A percentile compares a stretch with the other conserved stretches of the same genome.
Evolutionary conservation across 768 basidiomycete genomes (phyloP).

Genomic region (Auricularia cornea): DNA sequence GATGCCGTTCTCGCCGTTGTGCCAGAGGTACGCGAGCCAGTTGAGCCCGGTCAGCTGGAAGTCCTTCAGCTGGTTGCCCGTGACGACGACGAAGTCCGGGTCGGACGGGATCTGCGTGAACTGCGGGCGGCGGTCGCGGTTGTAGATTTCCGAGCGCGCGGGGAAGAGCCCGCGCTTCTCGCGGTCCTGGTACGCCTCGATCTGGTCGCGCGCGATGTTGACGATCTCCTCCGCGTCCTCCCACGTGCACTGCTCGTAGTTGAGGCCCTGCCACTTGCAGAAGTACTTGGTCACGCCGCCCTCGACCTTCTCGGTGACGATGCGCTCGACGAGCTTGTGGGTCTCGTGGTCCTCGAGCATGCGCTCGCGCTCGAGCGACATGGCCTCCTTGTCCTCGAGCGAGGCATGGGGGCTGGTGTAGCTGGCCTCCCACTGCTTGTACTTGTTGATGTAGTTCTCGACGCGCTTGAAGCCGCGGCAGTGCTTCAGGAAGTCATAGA

Average conservation of each 20-base stretch:
- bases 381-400: constrained; percentile 81
- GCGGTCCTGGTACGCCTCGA: constrained; percentile 70
- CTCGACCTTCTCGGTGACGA: constrained; percentile 60
- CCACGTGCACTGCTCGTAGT: constrained; percentile 96
- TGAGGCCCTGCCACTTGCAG: constrained; percentile 93
- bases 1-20: constrained; percentile 90
- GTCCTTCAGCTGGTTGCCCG: constrained; percentile 87
- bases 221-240: constrained; percentile 76
- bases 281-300: constrained; percentile 70
- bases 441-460: constrained; percentile 96
- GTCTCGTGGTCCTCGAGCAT: constrained; percentile 86
- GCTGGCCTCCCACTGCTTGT: constrained; percentile 63
- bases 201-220: constrained; percentile 64
- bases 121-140: constrained; percentile 56
- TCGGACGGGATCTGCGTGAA: constrained; percentile 83
- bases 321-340: constrained; percentile 85
- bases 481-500: constrained; percentile 89
- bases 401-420: constrained; percentile 58
- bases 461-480: constrained; percentile 95
- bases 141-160: constrained; percentile 68
- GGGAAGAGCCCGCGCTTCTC: constrained; percentile 77
- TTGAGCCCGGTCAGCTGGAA: constrained; percentile 98
- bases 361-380: constrained; percentile 85
- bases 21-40: constrained; percentile 98
- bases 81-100: constrained; percentile 71